A percentile compares a stretch with the other conserved stretches of the same genome.
These are phyloP conservation scores for Aspergillus leporis DNA, from an alignment of 495 filamentous ascomycete species.

Conservation along the genomic window DNA sequence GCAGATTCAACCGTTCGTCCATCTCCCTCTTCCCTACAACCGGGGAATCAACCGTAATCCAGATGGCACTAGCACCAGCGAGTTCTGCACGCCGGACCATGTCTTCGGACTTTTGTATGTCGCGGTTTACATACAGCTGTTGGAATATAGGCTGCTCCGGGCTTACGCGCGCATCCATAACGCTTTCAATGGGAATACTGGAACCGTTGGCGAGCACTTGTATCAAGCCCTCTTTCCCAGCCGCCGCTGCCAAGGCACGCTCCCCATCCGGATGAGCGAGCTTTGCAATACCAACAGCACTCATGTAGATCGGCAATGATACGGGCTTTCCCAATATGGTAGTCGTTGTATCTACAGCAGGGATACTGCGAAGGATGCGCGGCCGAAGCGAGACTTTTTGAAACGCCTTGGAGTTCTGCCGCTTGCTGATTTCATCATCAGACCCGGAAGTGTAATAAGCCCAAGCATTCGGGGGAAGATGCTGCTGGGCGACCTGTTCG, in stretches of 20 bases:
- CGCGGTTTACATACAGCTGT: conserved; percentile 87
- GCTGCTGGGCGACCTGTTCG: conserved; percentile 52
- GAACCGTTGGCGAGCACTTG: conserved; percentile 36
- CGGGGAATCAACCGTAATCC: conserved; percentile 68
- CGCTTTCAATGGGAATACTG: conserved; percentile 65
- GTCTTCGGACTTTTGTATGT: conserved; percentile 72
- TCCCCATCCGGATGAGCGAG: conserved; percentile 81
- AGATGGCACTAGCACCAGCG: conserved; percentile 73
- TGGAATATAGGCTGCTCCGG: conserved; percentile 75
- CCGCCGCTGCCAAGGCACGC: conserved; percentile 68
- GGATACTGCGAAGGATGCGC: conserved; percentile 69
- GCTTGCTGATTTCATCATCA: conserved; percentile 85
- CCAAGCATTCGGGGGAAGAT: conserved; percentile 69
- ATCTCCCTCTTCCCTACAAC: conserved; percentile 62
- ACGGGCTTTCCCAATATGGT: conserved; percentile 74
- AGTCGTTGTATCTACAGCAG: conserved; percentile 66
- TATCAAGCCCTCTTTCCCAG: conserved; percentile 58
- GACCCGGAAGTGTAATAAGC: conserved; percentile 83
- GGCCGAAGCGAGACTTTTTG: conserved; percentile 82
- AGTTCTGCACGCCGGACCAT: conserved; percentile 76
- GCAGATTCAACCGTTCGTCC: conserved; percentile 63
- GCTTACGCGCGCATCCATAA: conserved; percentile 54
- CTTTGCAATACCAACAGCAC: conserved; percentile 76
- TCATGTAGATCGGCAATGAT: conserved; percentile 74
- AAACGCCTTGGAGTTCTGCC: conserved; percentile 77